These are phyloP conservation scores for Trichoderma brevicompactum DNA, from an alignment of 2,329 filamentous ascomycete genomes.

Conservation along the genomic window DNA sequence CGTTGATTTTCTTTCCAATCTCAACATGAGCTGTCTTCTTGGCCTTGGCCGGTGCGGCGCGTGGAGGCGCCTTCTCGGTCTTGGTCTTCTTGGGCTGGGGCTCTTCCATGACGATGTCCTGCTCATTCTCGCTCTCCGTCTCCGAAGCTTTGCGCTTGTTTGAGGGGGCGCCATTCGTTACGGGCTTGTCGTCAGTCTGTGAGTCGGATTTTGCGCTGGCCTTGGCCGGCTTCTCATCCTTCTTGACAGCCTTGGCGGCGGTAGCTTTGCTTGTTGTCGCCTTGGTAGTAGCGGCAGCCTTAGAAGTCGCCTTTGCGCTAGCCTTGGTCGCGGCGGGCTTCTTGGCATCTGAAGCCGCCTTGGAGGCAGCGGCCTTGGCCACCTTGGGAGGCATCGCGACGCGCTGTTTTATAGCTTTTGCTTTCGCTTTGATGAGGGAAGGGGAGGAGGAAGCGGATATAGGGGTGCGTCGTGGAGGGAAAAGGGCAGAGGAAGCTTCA, in stretches of 20 bases:
- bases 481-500: conserved; percentile 3
- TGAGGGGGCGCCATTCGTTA: conserved; percentile 33
- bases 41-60: conserved; percentile 51
- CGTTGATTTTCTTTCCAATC: conserved; percentile 72
- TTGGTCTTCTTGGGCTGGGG: conserved; percentile 36
- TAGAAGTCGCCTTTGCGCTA: conserved; percentile 28
- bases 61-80: conserved; percentile 31
- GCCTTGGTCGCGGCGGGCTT: conserved; percentile 33
- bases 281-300: conserved; percentile 34
- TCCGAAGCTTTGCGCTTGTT: conserved; percentile 39
- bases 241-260: conserved; percentile 37
- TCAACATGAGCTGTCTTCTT: conserved; percentile 53
- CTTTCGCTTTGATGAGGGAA: conserved; percentile 18
- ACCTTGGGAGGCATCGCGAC: conserved; percentile 42
- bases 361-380: conserved; percentile 32
- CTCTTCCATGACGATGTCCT: conserved; percentile 31
- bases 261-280: conserved; percentile 38
- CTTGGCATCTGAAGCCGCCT: conserved; percentile 36
- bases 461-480: neutral
- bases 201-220: conserved; percentile 35
- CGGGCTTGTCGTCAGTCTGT: conserved; percentile 46
- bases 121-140: conserved; percentile 36
- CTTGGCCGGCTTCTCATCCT: conserved; percentile 29
- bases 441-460: neutral
- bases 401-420: conserved; percentile 10